phyloP scores from a whole-genome alignment of 192 early-diverging fungal species.

The Coemansia sp. region DNA sequence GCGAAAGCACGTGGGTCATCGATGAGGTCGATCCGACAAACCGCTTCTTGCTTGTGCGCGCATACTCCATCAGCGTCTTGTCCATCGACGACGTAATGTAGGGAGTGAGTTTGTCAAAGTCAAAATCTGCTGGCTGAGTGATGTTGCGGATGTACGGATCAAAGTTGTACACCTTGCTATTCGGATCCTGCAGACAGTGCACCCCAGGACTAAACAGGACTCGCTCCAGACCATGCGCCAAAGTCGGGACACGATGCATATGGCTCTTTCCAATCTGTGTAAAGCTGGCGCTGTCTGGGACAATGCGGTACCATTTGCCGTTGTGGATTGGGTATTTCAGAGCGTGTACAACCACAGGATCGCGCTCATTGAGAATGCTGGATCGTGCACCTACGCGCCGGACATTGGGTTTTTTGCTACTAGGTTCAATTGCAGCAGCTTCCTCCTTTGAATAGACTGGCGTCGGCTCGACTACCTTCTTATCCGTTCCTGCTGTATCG shows the following conservation, averaged over 20 bases:
- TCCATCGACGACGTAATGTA: conserved; percentile 83
- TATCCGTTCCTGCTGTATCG: conserved; percentile 4
- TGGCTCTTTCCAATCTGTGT: conserved; percentile 32
- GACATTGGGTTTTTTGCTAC: background rate
- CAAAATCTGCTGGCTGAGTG: conserved; percentile 75
- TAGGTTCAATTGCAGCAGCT: conserved; percentile 14
- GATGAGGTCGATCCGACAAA: conserved; percentile 92
- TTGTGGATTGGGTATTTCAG: conserved; percentile 25
- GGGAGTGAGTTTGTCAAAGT: conserved; percentile 73
- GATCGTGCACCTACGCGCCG: conserved; percentile 25
- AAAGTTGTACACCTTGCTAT: conserved; percentile 75
- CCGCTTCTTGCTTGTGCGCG: conserved; percentile 48
- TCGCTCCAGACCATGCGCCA: conserved; percentile 52
- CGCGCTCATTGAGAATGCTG: conserved; percentile 23
- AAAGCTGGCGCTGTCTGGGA: conserved; percentile 15
- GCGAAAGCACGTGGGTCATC: conserved; percentile 70
- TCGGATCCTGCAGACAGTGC: conserved; percentile 76
- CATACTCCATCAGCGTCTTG: conserved; percentile 53
- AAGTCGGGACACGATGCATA: conserved; percentile 38
- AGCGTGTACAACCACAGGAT: conserved; percentile 47
- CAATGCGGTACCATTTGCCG: conserved; percentile 48
- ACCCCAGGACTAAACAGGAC: conserved; percentile 69
- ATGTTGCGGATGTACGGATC: conserved; percentile 77
- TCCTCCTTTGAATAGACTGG: conserved; percentile 44
- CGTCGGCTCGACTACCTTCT: conserved; percentile 18